Percentiles rank a stretch among this genome's conserved stretches.
These are phyloP conservation scores for Hebeloma cylindrosporum DNA, from an alignment of 768 basidiomycete species.

Conservation along the genomic window DNA sequence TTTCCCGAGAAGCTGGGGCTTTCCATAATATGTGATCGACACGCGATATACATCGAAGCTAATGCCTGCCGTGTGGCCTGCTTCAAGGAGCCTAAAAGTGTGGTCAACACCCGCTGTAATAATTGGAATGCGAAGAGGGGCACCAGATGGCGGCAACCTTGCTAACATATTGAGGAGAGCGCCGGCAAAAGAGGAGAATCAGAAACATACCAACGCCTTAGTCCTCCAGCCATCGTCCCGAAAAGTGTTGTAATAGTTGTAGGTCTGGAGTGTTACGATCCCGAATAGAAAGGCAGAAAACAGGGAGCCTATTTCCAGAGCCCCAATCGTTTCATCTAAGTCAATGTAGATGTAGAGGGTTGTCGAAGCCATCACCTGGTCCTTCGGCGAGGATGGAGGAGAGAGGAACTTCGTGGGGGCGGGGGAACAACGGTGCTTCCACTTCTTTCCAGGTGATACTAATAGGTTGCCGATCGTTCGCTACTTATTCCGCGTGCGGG, in stretches of 20 bases:
- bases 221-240: constrained; percentile 15
- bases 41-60: constrained; percentile 25
- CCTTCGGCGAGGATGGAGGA: too few species aligned
- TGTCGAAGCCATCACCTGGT: too few species aligned
- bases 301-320: constrained; percentile 24
- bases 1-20: constrained; percentile 14
- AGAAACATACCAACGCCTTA: constrained; percentile 20
- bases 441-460: too few species aligned
- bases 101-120: not conserved
- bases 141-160: constrained; percentile 1
- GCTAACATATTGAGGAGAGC: not conserved
- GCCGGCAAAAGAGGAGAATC: not conserved
- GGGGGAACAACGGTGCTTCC: too few species aligned
- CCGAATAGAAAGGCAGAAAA: constrained; percentile 26
- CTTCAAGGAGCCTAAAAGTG: constrained; percentile 22
- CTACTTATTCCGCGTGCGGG: too few species aligned
- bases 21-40: constrained; percentile 25
- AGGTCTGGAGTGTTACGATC: constrained; percentile 22
- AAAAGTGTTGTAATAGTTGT: constrained; percentile 21
- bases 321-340: constrained; percentile 18
- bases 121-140: not conserved
- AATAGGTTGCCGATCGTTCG: too few species aligned
- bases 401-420: too few species aligned
- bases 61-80: constrained; percentile 24
- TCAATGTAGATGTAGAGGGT: constrained; percentile 3